Evolutionary conservation across 176 grass and related monocot genomes (phyloP).

Genomic region (Phoenix dactylifera): DNA sequence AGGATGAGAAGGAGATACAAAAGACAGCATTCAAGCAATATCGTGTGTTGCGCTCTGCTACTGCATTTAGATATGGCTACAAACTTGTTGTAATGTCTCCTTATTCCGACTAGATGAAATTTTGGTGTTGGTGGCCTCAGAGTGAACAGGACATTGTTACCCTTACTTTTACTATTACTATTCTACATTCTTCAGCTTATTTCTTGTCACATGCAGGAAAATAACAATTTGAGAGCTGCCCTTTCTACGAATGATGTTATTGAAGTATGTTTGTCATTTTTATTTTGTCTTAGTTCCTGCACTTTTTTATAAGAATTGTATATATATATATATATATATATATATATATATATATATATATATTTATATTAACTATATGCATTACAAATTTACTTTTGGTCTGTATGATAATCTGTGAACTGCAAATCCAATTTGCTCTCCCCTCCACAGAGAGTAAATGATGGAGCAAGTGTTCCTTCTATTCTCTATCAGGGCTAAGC

Average conservation of each 20-base stretch:
- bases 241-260: conserved; percentile 58
- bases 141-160: not conserved
- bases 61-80: conserved; percentile 77
- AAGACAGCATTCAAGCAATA: conserved; percentile 56
- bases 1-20: conserved; percentile 87
- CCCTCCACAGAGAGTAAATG: too few species aligned
- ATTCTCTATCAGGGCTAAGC: too few species aligned
- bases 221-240: conserved; percentile 65
- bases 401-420: too few species aligned
- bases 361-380: too few species aligned
- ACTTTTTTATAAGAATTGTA: not conserved
- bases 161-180: too few species aligned
- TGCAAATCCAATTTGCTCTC: too few species aligned
- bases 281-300: not conserved
- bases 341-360: too few species aligned
- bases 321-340: too few species aligned
- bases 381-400: too few species aligned
- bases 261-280: conserved; percentile 39
- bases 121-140: too few species aligned
- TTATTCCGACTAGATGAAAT: not conserved
- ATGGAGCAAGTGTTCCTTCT: too few species aligned
- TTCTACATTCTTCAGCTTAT: too few species aligned
- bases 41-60: conserved; percentile 53
- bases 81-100: conserved; percentile 74
- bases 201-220: conserved; percentile 42